phyloP scores from a whole-genome alignment of 805 yeast species.

The Candida andamanensis region DNA sequence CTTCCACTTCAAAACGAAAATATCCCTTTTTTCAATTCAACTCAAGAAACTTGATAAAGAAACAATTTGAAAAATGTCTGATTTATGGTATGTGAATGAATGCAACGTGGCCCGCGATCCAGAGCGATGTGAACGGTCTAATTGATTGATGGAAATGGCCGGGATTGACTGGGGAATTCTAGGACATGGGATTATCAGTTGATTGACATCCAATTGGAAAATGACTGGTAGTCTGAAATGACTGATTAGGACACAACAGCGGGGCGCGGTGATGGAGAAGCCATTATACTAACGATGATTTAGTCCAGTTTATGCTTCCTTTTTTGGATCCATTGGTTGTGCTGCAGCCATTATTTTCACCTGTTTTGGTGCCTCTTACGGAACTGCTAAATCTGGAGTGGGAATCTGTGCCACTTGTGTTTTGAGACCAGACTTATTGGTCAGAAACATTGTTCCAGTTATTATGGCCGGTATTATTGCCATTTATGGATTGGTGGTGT shows the following conservation, averaged over 20 bases:
- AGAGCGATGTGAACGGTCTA: neutral
- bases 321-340: constrained; percentile 99
- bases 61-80: constrained; percentile 46
- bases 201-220: too few species aligned
- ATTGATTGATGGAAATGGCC: too few species aligned
- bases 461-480: constrained; percentile 99
- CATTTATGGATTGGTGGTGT: constrained; percentile 94
- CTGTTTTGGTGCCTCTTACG: constrained; percentile 98
- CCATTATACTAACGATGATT: too few species aligned
- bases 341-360: constrained; percentile 99
- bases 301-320: constrained; percentile 85
- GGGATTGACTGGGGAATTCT: too few species aligned
- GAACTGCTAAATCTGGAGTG: constrained; percentile 98
- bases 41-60: neutral
- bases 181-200: too few species aligned
- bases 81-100: constrained; percentile 58
- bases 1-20: neutral
- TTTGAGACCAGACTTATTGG: constrained; percentile 92
- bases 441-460: constrained; percentile 92
- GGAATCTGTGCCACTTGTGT: constrained; percentile 99
- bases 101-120: too few species aligned
- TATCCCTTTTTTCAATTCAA: neutral
- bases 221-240: too few species aligned
- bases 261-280: too few species aligned
- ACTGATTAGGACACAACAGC: too few species aligned